Conservation (phyloP, 1,284 basidiomycete genomes). For the Melampsora americana region DNA sequence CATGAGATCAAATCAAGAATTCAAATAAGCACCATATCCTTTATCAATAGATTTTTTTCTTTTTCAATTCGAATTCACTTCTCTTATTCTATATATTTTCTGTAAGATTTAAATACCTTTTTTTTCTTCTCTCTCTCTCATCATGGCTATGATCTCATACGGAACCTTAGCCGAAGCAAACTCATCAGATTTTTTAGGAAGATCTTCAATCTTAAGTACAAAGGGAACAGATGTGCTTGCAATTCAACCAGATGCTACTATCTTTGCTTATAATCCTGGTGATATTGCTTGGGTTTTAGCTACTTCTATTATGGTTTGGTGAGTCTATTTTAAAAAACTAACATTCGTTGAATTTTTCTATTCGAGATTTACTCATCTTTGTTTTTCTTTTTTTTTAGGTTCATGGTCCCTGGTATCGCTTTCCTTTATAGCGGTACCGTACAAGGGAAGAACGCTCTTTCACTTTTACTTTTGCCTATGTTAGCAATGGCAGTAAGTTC, state of each 20-base stretch:
- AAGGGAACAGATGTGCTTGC: constrained; percentile 46
- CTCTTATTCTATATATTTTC: not conserved
- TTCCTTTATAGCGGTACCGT: constrained; percentile 86
- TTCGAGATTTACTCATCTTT: not conserved
- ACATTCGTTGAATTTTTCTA: not conserved
- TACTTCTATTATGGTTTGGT: constrained; percentile 72
- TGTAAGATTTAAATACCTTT: not conserved
- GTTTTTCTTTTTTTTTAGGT: constrained; percentile 8
- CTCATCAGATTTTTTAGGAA: constrained; percentile 12
- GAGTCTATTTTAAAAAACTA: constrained; percentile 45
- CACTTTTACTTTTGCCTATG: constrained; percentile 58
- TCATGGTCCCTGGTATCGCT: constrained; percentile 49
- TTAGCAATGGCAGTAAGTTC: constrained; percentile 51
- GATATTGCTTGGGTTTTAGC: constrained; percentile 61
- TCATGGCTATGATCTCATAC: constrained; percentile 30
- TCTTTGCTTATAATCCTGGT: constrained; percentile 48
- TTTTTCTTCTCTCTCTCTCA: too few relatives aligned
- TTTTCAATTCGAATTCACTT: too few relatives aligned
- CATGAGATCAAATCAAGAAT: constrained; percentile 45
- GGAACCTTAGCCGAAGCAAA: constrained; percentile 14
- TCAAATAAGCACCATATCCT: constrained; percentile 31
- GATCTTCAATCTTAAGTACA: constrained; percentile 36
- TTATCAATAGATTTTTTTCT: too few relatives aligned
- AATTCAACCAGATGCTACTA: constrained; percentile 30
- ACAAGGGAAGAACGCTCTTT: constrained; percentile 63